Evolutionary conservation across 176 grass and related monocot genomes (phyloP).

Genomic region (Rhynchospora pubera): DNA sequence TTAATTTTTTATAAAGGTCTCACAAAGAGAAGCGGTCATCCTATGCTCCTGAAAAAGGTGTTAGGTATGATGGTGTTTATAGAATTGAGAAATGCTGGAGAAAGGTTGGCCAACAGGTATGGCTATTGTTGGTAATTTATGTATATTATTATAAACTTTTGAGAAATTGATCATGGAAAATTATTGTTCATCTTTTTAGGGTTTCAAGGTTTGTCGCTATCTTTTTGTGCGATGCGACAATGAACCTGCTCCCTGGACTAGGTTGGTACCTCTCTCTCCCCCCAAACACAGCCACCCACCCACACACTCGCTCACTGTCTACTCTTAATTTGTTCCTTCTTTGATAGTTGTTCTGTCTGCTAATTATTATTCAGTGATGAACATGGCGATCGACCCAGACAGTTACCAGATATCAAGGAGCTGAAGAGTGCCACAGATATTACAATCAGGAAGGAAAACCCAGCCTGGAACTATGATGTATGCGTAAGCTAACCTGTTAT

Average conservation of each 20-base stretch:
- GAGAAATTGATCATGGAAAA: neutral
- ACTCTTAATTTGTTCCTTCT: neutral
- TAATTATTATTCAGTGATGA: conserved; percentile 48
- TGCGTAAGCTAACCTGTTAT: conserved; percentile 10
- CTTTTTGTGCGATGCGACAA: conserved; percentile 94
- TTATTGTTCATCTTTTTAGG: conserved; percentile 35
- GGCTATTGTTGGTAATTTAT: neutral
- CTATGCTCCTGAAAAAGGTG: conserved; percentile 80
- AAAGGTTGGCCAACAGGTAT: conserved; percentile 78
- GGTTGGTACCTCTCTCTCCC: conserved; percentile 26
- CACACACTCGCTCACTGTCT: neutral
- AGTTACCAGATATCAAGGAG: conserved; percentile 73
- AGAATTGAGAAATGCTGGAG: conserved; percentile 94
- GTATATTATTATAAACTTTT: neutral
- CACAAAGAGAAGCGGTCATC: conserved; percentile 92
- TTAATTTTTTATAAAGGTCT: conserved; percentile 37
- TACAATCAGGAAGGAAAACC: conserved; percentile 43
- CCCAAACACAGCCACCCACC: too few relatives aligned
- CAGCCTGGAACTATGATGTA: conserved; percentile 85
- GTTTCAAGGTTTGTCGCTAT: conserved; percentile 85
- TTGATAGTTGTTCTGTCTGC: neutral
- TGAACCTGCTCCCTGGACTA: conserved; percentile 94
- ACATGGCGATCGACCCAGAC: conserved; percentile 69
- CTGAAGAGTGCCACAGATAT: conserved; percentile 58
- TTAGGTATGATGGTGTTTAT: conserved; percentile 81